phyloP scores from a whole-genome alignment of 2,329 filamentous ascomycete genomes.

The Colletotrichum sojae region DNA sequence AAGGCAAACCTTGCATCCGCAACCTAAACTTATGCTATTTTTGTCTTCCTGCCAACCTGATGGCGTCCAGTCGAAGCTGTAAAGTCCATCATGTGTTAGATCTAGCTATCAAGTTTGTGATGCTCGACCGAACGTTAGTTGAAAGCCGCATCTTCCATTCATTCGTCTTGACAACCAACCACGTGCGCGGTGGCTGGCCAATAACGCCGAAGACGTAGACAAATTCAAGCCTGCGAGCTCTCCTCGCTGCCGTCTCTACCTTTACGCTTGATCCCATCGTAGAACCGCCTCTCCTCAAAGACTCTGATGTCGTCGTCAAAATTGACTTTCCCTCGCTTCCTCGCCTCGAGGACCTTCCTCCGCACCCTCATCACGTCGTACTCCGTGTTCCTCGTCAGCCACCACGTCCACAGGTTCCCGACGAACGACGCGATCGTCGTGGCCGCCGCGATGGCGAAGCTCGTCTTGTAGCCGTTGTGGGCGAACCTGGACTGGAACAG shows the following conservation, averaged over 20 bases:
- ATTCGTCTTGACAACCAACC: not conserved
- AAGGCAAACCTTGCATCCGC: not conserved
- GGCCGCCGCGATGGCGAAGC: slow-evolving; percentile 46
- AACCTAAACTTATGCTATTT: not conserved
- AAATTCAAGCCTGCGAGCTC: not conserved
- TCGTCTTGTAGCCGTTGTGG: slow-evolving; percentile 49
- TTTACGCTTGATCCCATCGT: slow-evolving; percentile 12
- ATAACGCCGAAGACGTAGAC: not conserved
- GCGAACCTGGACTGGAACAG: slow-evolving; percentile 59
- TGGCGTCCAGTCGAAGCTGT: too few species aligned
- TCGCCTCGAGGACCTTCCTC: slow-evolving; percentile 40
- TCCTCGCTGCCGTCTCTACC: not conserved
- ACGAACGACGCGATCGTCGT: slow-evolving; percentile 44
- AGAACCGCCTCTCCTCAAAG: slow-evolving; percentile 27
- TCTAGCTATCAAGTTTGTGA: too few species aligned
- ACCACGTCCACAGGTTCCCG: slow-evolving; percentile 46
- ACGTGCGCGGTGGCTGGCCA: not conserved
- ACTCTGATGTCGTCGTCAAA: slow-evolving; percentile 28
- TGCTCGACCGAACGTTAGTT: too few species aligned
- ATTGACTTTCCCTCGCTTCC: slow-evolving; percentile 37
- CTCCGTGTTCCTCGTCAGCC: slow-evolving; percentile 45
- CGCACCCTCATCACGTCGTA: slow-evolving; percentile 45
- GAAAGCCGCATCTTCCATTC: too few species aligned
- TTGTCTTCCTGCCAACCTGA: too few species aligned
- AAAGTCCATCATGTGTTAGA: too few species aligned